These are phyloP conservation scores for Yamadazyma atmosphaerica DNA, from an alignment of 1,139 yeast genomes.

Conservation along the genomic window DNA sequence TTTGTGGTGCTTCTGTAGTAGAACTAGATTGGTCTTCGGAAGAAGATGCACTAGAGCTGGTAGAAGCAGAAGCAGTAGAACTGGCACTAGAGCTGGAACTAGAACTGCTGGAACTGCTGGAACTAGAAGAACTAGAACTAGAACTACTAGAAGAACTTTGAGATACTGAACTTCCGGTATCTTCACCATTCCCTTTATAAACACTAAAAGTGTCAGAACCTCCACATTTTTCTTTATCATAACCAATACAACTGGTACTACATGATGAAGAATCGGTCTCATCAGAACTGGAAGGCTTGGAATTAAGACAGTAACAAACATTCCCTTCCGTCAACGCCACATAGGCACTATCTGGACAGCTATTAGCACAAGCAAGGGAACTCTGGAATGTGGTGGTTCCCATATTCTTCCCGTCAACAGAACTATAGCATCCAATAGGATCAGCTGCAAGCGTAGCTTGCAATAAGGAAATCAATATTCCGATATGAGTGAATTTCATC, in stretches of 20 bases:
- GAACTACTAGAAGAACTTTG: background rate
- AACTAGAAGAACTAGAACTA: slow-evolving; percentile 18
- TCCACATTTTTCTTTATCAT: slow-evolving; percentile 54
- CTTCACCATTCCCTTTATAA: slow-evolving; percentile 29
- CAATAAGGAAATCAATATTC: background rate
- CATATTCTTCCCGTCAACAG: slow-evolving; percentile 27
- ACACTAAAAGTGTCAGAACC: slow-evolving; percentile 47
- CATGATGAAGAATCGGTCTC: slow-evolving; percentile 34
- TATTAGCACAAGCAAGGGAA: slow-evolving; percentile 44
- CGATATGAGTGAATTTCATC: slow-evolving; percentile 5
- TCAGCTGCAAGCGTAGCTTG: slow-evolving; percentile 9
- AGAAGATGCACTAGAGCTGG: slow-evolving; percentile 6
- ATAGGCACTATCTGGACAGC: slow-evolving; percentile 52
- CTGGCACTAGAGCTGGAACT: slow-evolving; percentile 9
- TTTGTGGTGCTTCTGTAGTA: slow-evolving; percentile 4
- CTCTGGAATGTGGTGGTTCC: slow-evolving; percentile 51
- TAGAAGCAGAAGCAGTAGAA: slow-evolving; percentile 11
- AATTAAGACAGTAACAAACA: slow-evolving; percentile 65
- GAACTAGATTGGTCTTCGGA: slow-evolving; percentile 6
- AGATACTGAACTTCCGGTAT: slow-evolving; percentile 8
- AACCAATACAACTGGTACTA: slow-evolving; percentile 51
- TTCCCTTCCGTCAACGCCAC: slow-evolving; percentile 61
- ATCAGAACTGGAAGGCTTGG: slow-evolving; percentile 43
- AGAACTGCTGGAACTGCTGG: slow-evolving; percentile 17
- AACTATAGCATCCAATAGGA: slow-evolving; percentile 33